These are phyloP conservation scores for Quercus tomentella DNA, from an alignment of 331 rosid species.

Conservation along the genomic window DNA sequence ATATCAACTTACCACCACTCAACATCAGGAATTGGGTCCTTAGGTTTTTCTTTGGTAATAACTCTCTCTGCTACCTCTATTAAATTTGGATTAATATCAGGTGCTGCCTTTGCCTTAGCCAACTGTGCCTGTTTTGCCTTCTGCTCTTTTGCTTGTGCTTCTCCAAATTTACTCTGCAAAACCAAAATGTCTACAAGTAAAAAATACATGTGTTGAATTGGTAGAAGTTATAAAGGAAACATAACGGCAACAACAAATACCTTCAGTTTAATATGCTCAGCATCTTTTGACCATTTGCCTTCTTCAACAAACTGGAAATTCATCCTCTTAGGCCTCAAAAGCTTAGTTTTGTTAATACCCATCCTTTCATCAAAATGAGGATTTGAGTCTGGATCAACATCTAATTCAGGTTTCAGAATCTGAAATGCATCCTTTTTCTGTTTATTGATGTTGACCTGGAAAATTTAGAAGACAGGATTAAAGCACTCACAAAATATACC, in stretches of 20 bases:
- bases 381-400: constrained; percentile 80
- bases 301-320: constrained; percentile 84
- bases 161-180: constrained; percentile 89
- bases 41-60: constrained; percentile 71
- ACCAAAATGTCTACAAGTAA: constrained; percentile 11
- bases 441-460: constrained; percentile 94
- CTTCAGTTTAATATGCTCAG: constrained; percentile 82
- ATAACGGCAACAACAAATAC: constrained; percentile 25
- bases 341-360: constrained; percentile 79
- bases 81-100: constrained; percentile 91
- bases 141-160: constrained; percentile 97
- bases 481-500: background rate
- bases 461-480: constrained; percentile 3
- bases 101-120: constrained; percentile 96
- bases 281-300: constrained; percentile 95
- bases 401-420: constrained; percentile 87
- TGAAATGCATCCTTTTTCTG: constrained; percentile 94
- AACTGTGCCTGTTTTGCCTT: constrained; percentile 89
- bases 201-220: background rate
- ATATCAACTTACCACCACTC: constrained; percentile 93
- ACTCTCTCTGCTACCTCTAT: constrained; percentile 92
- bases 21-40: constrained; percentile 85
- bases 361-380: constrained; percentile 79
- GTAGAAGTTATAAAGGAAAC: background rate
- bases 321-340: constrained; percentile 87